phyloP scores from a whole-genome alignment of 805 yeast species.

The Maudiozyma serrabonitensis region DNA sequence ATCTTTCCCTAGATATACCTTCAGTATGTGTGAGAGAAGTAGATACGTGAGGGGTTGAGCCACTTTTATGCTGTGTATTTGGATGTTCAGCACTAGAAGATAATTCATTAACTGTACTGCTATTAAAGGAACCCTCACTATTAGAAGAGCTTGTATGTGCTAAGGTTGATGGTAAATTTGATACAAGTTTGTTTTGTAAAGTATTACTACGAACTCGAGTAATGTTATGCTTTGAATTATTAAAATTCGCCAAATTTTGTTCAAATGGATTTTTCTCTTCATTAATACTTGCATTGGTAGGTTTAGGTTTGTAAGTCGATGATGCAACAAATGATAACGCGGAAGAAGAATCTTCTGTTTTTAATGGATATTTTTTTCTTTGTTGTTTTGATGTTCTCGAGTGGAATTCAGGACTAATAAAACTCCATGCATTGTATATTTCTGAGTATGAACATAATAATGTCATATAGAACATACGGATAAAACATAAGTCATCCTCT shows the following conservation, averaged over 20 bases:
- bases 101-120: not conserved
- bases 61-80: not conserved
- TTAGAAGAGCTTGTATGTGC: constrained; percentile 1
- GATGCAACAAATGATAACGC: constrained; percentile 1
- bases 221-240: constrained; percentile 6
- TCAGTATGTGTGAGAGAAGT: not conserved
- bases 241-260: constrained; percentile 2
- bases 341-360: constrained; percentile 4
- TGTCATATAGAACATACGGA: constrained; percentile 53
- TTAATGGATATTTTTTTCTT: constrained; percentile 2
- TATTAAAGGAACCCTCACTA: not conserved
- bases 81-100: not conserved
- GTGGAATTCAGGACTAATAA: constrained; percentile 7
- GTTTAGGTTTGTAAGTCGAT: no score
- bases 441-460: constrained; percentile 57
- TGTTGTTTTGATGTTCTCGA: not conserved
- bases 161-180: constrained; percentile 11
- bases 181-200: constrained; percentile 7
- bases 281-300: not conserved
- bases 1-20: not conserved
- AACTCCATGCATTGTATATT: constrained; percentile 53
- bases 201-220: constrained; percentile 22
- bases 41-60: not conserved
- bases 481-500: constrained; percentile 52
- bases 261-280: not conserved